Base-by-base conservation (phyloP, 257 asterid genomes). In the Linderniella brevidens region DNA sequence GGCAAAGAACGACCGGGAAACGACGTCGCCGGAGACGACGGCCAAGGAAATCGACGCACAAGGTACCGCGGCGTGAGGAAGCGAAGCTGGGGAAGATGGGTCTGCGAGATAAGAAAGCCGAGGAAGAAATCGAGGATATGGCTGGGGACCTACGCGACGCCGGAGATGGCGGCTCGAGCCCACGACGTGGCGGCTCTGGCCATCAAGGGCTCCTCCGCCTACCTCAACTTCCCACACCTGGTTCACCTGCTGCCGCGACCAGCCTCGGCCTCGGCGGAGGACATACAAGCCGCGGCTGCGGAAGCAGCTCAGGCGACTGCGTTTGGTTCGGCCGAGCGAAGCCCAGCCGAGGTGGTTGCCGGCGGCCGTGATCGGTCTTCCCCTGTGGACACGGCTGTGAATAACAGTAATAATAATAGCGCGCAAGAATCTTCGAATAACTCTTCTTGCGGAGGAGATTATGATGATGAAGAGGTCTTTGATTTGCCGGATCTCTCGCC, bases 121-220 rank as follows among this genome's bases (percentile, higher is more conserved):
- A 66, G 54, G 48, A 84, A 80, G 72, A 84, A 80, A 48, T 80
- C 93, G 0, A 68, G 95, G 58, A 84, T 84, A 61, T 84, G 95
- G 95, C 61, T 84, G 0, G 95, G 95, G 0, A 84, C 93, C 12
- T 84, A 74, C 45, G 68, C 79, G 15, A 75, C 64, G 4, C 70
- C 95, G 1, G 86, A 84, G 55, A 84, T 77, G 90, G 95, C 93
- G 10, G 95, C 95, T 6, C 67, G 95, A 13, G 93, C 93, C 14
- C 95, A 84, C 56, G 95, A 84, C 71, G 95, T 69, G 1, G 95
- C 95, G 5, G 93, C 95, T 7, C 17, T 81, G 8, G 77, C 92
- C 16, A 78, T 85, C 17, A 85, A 85, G 48, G 95, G 95, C 2
- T 46, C 35, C 5, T 76, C 95, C 8, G 92, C 92, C 4, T 63